Percentiles rank a stretch among this genome's conserved stretches.
These are phyloP conservation scores for Podospora bellae-mahoneyi DNA, from an alignment of 495 filamentous ascomycete genomes.

Conservation along the genomic window DNA sequence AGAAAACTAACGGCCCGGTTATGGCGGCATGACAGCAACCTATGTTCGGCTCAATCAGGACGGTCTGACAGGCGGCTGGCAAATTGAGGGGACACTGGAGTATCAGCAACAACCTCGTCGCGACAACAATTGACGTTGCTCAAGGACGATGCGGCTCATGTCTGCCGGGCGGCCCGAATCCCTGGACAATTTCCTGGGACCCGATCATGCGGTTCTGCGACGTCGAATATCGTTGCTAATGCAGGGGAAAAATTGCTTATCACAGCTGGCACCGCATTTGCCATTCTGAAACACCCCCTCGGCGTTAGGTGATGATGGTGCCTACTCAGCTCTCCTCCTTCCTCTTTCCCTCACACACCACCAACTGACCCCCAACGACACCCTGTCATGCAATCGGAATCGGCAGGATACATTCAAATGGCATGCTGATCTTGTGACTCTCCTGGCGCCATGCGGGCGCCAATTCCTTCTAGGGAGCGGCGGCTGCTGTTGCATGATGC, in stretches of 20 bases:
- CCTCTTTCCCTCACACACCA: neutral
- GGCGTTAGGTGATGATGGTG: slow-evolving; percentile 17
- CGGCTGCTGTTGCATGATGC: neutral
- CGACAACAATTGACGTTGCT: slow-evolving; percentile 1
- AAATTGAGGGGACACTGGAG: neutral
- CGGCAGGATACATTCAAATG: neutral
- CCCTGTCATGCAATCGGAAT: slow-evolving; percentile 14
- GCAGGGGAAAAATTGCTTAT: slow-evolving; percentile 31
- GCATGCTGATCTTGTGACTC: neutral
- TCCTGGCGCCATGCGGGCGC: neutral
- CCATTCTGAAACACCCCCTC: slow-evolving; percentile 26
- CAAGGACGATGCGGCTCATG: slow-evolving; percentile 29
- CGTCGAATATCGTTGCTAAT: slow-evolving; percentile 31
- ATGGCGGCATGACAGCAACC: neutral
- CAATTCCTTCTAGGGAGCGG: neutral
- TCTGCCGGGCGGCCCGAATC: slow-evolving; percentile 24
- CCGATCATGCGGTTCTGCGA: slow-evolving; percentile 31
- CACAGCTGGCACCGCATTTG: slow-evolving; percentile 19
- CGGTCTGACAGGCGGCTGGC: neutral
- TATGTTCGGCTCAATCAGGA: too few relatives aligned
- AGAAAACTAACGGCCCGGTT: neutral
- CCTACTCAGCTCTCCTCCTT: neutral
- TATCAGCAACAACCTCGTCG: neutral
- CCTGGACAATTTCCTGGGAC: slow-evolving; percentile 29
- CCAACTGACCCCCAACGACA: slow-evolving; percentile 3